Conservation (phyloP, 2,329 filamentous ascomycete genomes). For the Cladophialophora bantiana region DNA sequence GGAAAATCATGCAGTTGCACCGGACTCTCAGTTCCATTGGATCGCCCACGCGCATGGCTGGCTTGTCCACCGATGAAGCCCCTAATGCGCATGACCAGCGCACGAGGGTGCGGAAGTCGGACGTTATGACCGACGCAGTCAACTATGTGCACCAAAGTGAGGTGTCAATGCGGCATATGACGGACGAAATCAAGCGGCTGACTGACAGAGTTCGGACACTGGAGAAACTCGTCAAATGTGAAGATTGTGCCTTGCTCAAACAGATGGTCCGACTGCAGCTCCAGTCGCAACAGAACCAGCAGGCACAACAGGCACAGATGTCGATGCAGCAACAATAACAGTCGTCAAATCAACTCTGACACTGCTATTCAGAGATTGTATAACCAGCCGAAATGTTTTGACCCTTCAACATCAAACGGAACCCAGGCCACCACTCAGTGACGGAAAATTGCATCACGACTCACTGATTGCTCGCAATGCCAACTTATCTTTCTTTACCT, state of each 20-base stretch:
- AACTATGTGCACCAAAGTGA: constrained; percentile 37
- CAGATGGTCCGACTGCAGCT: constrained; percentile 34
- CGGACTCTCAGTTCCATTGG: constrained; percentile 31
- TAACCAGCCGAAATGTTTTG: background rate
- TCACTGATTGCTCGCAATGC: background rate
- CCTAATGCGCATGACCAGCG: constrained; percentile 25
- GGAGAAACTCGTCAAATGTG: constrained; percentile 35
- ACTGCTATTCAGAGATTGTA: background rate
- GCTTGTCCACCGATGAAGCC: constrained; percentile 25
- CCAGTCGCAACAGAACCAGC: constrained; percentile 18
- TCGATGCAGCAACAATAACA: constrained; percentile 2
- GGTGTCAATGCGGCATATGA: constrained; percentile 36
- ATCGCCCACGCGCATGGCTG: constrained; percentile 20
- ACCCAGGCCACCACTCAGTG: background rate
- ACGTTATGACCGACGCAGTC: constrained; percentile 39
- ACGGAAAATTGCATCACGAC: background rate
- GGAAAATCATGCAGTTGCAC: constrained; percentile 40
- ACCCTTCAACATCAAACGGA: background rate
- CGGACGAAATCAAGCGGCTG: constrained; percentile 34
- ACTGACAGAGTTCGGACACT: constrained; percentile 32
- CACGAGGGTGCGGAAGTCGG: constrained; percentile 37
- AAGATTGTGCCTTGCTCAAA: constrained; percentile 34
- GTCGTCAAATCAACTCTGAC: background rate
- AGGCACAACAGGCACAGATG: constrained; percentile 1
- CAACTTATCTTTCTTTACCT: background rate